These are phyloP conservation scores for Pulveroboletus sp. DNA, from an alignment of 768 basidiomycete species.

Conservation along the genomic window DNA sequence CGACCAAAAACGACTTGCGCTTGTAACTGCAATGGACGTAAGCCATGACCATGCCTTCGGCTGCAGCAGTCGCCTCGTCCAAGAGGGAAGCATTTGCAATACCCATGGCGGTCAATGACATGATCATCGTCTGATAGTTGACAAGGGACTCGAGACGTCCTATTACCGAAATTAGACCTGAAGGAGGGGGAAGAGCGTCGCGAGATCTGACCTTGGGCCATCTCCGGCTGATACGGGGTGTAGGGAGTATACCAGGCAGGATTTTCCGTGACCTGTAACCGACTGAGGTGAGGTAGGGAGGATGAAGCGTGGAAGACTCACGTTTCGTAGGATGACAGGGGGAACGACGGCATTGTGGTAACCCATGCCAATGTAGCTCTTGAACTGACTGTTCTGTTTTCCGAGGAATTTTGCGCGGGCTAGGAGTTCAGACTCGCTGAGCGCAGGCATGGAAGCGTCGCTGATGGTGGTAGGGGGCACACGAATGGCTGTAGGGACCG, in stretches of 20 bases:
- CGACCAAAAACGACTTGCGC: conserved; percentile 82
- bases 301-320: conserved; percentile 31
- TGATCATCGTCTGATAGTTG: conserved; percentile 96
- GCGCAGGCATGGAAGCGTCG: conserved; percentile 62
- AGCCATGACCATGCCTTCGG: conserved; percentile 96
- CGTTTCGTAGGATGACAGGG: conserved; percentile 91
- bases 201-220: conserved; percentile 77
- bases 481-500: conserved; percentile 79
- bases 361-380: conserved; percentile 98
- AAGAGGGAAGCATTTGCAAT: conserved; percentile 94
- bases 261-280: conserved; percentile 76
- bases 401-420: conserved; percentile 72
- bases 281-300: conserved; percentile 2
- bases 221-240: conserved; percentile 95
- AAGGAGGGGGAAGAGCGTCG: conserved; percentile 1
- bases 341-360: conserved; percentile 94
- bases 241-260: conserved; percentile 98
- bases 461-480: conserved; percentile 56
- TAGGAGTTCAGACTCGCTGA: conserved; percentile 85
- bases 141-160: conserved; percentile 94
- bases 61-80: conserved; percentile 93
- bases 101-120: conserved; percentile 89
- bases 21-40: conserved; percentile 63
- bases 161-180: conserved; percentile 29
- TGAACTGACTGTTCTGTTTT: conserved; percentile 73